Conservation (phyloP, 1,284 basidiomycete species). For the Cutaneotrichosporon cavernicola region DNA sequence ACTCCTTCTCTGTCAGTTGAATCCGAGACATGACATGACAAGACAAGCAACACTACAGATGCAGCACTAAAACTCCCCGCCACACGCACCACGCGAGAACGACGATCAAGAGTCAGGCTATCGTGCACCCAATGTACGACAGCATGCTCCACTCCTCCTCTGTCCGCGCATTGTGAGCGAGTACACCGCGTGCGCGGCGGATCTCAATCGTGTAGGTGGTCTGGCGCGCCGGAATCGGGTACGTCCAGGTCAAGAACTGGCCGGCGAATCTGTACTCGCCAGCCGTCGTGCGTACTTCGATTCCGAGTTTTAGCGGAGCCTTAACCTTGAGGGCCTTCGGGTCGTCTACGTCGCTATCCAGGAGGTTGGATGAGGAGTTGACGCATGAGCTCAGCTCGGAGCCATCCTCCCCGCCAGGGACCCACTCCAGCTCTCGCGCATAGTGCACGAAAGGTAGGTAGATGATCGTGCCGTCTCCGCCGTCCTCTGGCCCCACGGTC, state of each 20-base stretch:
- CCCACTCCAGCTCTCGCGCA: conserved; percentile 57
- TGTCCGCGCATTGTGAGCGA: conserved; percentile 8
- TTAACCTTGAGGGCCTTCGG: background rate
- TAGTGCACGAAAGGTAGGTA: conserved; percentile 88
- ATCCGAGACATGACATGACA: background rate
- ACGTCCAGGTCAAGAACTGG: conserved; percentile 77
- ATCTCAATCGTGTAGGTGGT: conserved; percentile 67
- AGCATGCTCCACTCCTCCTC: conserved; percentile 11
- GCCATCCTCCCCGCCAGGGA: background rate
- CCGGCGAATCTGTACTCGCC: conserved; percentile 70
- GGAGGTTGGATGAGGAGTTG: background rate
- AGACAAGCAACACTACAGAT: background rate
- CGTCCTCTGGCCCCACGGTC: conserved; percentile 58
- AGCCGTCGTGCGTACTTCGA: conserved; percentile 60
- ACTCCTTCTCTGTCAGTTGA: background rate
- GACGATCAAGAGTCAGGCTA: background rate
- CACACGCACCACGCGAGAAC: background rate
- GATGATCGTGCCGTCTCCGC: conserved; percentile 68
- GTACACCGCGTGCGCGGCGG: conserved; percentile 61
- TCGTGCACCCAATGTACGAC: conserved; percentile 15
- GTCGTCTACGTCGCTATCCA: background rate
- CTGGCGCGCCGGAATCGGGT: conserved; percentile 62
- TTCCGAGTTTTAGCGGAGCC: conserved; percentile 32
- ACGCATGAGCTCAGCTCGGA: background rate
- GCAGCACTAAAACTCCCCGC: background rate